Evolutionary conservation across 2,329 filamentous ascomycete species (phyloP), one percentile per base, ranked within the genome.

Genomic region (Neofusicoccum kwambonambiense): DNA sequence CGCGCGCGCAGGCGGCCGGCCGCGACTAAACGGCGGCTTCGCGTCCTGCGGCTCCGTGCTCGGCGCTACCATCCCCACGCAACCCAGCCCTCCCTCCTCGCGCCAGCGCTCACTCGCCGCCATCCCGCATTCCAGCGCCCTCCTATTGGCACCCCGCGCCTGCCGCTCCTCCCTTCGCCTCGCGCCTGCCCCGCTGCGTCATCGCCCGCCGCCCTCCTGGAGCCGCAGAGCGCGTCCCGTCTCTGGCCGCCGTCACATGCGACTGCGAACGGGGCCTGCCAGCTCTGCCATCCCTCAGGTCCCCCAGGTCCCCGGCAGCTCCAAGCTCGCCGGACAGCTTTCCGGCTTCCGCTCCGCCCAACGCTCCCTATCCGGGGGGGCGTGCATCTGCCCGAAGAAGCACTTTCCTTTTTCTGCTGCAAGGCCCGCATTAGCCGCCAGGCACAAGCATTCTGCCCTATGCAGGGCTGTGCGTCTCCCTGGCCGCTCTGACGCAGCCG

Each of bases 11-110:
- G 41, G 13, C 4, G 19, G 9, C 15, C 6, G 39, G 54, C 54
- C 12, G 8, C 5, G 22, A 44, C 39, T n/a, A 45, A 34, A 6
- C 15, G 11, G 39, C 41, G 4, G 54, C 19, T 17, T 17, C 22
- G 54, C 15, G 54, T 39, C 54, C 39, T 60, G 31, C 56, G 27
- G 12, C 56, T 60, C 56, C 56, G 56, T 47, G 56, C 56, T 60
- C 56, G 41, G 56, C 56, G 56, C 56, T 60, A 60, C 15, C 17
- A 27, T 60, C 56, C 56, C 56, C 56, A 60, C 56, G 56, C 56
- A 35, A 9, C 31, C 34, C 31, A 22, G 11, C 22, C 42, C 56
- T 27, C 52, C 39, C 35, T 22, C 11, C n/a, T n/a, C n/a, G 4
- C 22, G 15, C 39, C 39, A 3, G 22, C 22, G 3, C 22, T 22